Percentiles rank a stretch among this genome's conserved stretches.
Conservation (phyloP, 2,329 filamentous ascomycete species). For the Ophiosphaerella korrae region DNA sequence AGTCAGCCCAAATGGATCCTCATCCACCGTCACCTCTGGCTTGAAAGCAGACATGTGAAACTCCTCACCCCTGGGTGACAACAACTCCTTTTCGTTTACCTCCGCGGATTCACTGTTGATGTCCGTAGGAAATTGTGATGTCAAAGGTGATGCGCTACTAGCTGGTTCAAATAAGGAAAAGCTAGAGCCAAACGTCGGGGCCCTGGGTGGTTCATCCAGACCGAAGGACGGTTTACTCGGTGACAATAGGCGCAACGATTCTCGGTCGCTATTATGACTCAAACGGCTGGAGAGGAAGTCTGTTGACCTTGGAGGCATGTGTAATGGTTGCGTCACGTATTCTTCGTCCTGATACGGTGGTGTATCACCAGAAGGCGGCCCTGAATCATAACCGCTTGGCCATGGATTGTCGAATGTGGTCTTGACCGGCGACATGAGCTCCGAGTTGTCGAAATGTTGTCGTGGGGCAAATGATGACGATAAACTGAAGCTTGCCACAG, state of each 20-base stretch:
- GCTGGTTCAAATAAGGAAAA: slow-evolving; percentile 9
- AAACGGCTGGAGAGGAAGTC: slow-evolving; percentile 25
- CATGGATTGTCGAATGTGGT: slow-evolving; percentile 39
- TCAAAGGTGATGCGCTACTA: slow-evolving; percentile 46
- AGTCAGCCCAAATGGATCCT: slow-evolving; percentile 45
- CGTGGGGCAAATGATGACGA: slow-evolving; percentile 24
- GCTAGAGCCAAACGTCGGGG: neutral
- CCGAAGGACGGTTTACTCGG: slow-evolving; percentile 26
- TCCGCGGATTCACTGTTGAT: slow-evolving; percentile 31
- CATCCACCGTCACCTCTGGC: slow-evolving; percentile 35
- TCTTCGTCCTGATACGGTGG: slow-evolving; percentile 15
- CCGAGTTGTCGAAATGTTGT: slow-evolving; percentile 18
- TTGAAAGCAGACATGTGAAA: slow-evolving; percentile 47
- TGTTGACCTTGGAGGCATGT: slow-evolving; percentile 31
- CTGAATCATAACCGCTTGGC: slow-evolving; percentile 32
- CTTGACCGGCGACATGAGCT: slow-evolving; percentile 36
- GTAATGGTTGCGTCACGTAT: slow-evolving; percentile 15
- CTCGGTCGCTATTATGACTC: slow-evolving; percentile 9
- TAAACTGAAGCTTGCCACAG: slow-evolving; percentile 33
- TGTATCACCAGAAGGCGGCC: slow-evolving; percentile 13
- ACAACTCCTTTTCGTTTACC: slow-evolving; percentile 44
- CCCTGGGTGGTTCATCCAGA: slow-evolving; percentile 4
- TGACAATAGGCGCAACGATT: slow-evolving; percentile 25
- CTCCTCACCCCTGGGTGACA: slow-evolving; percentile 40
- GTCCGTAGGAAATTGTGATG: slow-evolving; percentile 44